Conservation (phyloP, 768 basidiomycete genomes). For the Hypholoma fasciculare region DNA sequence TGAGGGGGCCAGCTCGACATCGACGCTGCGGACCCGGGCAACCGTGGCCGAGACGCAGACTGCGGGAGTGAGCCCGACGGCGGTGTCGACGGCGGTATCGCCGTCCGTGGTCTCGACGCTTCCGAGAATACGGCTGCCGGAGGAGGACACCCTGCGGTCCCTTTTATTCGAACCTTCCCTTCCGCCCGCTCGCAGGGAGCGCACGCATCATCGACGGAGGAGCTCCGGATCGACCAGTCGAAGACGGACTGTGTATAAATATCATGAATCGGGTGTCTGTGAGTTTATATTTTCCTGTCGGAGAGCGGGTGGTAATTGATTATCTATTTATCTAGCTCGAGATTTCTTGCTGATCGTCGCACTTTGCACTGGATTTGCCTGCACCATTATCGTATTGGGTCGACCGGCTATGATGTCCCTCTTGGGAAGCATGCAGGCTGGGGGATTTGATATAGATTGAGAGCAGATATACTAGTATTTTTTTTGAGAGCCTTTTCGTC, state of each 20-base stretch:
- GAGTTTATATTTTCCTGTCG: background rate
- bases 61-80: background rate
- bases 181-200: background rate
- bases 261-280: slow-evolving; percentile 15
- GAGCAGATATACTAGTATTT: background rate
- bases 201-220: background rate
- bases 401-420: slow-evolving; percentile 1
- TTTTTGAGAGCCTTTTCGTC: background rate
- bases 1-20: background rate
- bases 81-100: background rate
- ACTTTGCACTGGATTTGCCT: slow-evolving; percentile 19
- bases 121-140: background rate
- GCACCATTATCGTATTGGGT: slow-evolving; percentile 16
- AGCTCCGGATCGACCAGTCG: background rate
- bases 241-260: slow-evolving; percentile 1
- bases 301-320: background rate
- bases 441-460: background rate
- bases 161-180: background rate
- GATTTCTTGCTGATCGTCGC: slow-evolving; percentile 22
- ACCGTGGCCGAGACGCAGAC: background rate
- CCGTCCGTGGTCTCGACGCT: background rate
- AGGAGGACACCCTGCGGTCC: background rate
- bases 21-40: background rate
- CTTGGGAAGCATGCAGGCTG: background rate
- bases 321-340: slow-evolving; percentile 11